Percentiles rank a stretch among this genome's conserved stretches.
These are phyloP conservation scores for Picea engelmannii DNA, from an alignment of 83 land plant genomes.

Conservation along the genomic window DNA sequence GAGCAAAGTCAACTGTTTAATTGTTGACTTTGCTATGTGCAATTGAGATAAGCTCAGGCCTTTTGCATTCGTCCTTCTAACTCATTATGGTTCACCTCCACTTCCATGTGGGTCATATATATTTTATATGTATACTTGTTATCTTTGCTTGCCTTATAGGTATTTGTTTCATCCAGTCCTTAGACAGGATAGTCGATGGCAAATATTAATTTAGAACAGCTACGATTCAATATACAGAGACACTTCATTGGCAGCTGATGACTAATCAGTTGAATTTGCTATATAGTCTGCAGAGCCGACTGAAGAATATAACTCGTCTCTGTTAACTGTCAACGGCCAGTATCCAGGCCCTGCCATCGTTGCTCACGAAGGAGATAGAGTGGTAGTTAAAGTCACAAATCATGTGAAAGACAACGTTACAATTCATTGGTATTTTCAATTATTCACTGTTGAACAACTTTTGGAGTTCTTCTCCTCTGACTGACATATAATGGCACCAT, in stretches of 20 bases:
- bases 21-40: no score
- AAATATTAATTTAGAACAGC: no score
- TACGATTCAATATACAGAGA: neutral
- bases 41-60: no score
- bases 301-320: slow-evolving; percentile 20
- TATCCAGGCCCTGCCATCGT: slow-evolving; percentile 32
- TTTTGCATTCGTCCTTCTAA: neutral
- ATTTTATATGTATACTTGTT: neutral
- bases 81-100: neutral
- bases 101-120: neutral
- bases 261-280: neutral
- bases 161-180: no score
- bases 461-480: neutral
- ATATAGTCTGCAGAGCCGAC: slow-evolving; percentile 17
- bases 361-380: slow-evolving; percentile 25
- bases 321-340: slow-evolving; percentile 33
- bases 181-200: no score
- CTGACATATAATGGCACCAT: neutral
- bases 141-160: no score
- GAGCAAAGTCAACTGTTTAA: no score
- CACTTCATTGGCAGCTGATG: neutral
- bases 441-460: neutral
- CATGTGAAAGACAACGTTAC: slow-evolving; percentile 24
- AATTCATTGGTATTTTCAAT: slow-evolving; percentile 25
- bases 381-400: slow-evolving; percentile 24